Evolutionary conservation across 1,139 yeast genomes (phyloP).

Genomic region (Yamadazyma diddensiae): DNA sequence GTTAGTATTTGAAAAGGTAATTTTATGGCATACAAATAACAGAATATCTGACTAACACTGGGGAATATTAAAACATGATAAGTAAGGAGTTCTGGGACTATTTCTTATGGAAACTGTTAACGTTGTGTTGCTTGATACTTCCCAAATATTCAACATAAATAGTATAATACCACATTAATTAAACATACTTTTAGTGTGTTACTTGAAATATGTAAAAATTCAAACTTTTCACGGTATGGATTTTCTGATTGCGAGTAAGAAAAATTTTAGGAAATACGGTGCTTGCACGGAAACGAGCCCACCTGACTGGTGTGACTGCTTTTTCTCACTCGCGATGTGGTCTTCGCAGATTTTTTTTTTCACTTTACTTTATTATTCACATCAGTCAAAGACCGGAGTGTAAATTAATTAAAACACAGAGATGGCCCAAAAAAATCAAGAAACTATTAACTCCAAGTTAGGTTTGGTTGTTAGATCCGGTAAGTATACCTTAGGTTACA

Average conservation of each 20-base stretch:
- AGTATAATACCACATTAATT: no score
- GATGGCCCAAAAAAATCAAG: constrained; percentile 99
- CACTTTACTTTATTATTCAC: constrained; percentile 7
- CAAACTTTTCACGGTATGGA: constrained; percentile 9
- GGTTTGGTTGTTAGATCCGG: constrained; percentile 99
- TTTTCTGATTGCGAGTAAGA: constrained; percentile 6
- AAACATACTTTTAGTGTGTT: constrained; percentile 10
- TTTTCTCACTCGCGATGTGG: constrained; percentile 4
- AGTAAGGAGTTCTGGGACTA: no score
- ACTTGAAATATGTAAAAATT: constrained; percentile 10
- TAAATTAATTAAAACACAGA: constrained; percentile 59
- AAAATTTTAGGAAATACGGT: constrained; percentile 3
- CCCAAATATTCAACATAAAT: background rate
- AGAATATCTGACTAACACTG: background rate
- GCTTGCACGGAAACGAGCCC: constrained; percentile 6
- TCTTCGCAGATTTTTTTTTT: constrained; percentile 3
- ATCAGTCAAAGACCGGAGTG: constrained; percentile 82
- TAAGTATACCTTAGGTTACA: constrained; percentile 99
- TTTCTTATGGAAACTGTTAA: no score
- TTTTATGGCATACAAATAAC: no score
- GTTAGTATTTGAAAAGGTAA: no score
- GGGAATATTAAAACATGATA: background rate
- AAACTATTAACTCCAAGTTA: constrained; percentile 96
- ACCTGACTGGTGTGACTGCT: constrained; percentile 19
- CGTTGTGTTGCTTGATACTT: no score